Conservation (phyloP, 441 rosid genomes). For the Geranium incanum region DNA sequence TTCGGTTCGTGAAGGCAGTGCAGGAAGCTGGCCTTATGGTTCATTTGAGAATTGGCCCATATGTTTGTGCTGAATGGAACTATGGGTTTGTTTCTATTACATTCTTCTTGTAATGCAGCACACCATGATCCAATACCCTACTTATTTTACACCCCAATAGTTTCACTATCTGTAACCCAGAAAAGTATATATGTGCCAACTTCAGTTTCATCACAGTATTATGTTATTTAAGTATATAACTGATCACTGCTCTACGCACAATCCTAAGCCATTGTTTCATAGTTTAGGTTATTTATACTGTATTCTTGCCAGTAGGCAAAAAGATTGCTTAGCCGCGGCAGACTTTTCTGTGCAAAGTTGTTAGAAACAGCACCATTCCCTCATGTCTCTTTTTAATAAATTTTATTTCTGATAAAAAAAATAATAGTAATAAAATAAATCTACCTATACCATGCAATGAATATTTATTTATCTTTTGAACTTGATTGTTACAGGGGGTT, state of each 20-base stretch:
- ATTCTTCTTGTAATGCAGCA: neutral
- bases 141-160: neutral
- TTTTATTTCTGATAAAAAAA: no score
- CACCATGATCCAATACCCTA: neutral
- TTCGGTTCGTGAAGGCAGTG: slow-evolving; percentile 46
- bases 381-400: no score
- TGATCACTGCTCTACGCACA: neutral
- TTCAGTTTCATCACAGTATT: neutral
- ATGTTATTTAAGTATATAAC: neutral
- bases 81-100: slow-evolving; percentile 38
- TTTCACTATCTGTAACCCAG: neutral
- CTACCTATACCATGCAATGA: neutral
- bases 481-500: slow-evolving; percentile 40
- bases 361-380: neutral
- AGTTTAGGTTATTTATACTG: neutral
- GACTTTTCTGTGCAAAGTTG: neutral
- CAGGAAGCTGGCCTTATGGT: slow-evolving; percentile 59
- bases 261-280: neutral
- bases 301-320: neutral
- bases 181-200: neutral
- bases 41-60: slow-evolving; percentile 66
- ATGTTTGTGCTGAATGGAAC: slow-evolving; percentile 74
- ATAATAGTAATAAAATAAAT: no score
- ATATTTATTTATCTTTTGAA: neutral
- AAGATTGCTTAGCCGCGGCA: neutral